Conservation (phyloP, 352 stramenopile species). For the Globisporangium emineosum region DNA sequence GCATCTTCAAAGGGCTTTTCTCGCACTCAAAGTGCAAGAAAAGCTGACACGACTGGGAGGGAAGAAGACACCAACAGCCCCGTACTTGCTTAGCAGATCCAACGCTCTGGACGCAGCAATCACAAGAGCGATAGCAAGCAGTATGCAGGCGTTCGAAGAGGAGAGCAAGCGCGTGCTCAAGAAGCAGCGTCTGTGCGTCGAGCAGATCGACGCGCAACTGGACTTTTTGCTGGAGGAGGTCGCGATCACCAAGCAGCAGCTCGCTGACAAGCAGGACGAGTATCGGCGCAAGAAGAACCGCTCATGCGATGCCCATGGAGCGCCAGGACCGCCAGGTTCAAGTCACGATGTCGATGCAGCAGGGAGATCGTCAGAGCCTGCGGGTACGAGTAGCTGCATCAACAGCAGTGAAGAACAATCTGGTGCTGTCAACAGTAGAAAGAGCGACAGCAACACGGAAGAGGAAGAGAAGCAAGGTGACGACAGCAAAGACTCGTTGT, state of each 20-base stretch:
- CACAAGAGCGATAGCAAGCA: background rate
- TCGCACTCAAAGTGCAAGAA: background rate
- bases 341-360: background rate
- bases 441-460: background rate
- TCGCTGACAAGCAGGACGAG: slow-evolving; percentile 54
- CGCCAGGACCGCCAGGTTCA: background rate
- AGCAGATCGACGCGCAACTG: slow-evolving; percentile 60
- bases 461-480: slow-evolving; percentile 7
- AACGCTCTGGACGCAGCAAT: slow-evolving; percentile 6
- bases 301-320: slow-evolving; percentile 4
- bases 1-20: slow-evolving; percentile 5
- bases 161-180: slow-evolving; percentile 66
- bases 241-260: slow-evolving; percentile 51
- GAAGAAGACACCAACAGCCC: background rate
- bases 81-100: background rate
- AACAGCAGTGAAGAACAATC: background rate
- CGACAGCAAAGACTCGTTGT: background rate
- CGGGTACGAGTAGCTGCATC: slow-evolving; percentile 13
- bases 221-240: slow-evolving; percentile 61
- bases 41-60: background rate
- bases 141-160: slow-evolving; percentile 61
- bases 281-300: slow-evolving; percentile 58
- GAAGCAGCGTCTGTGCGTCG: slow-evolving; percentile 60
- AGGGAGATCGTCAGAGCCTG: background rate
- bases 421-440: background rate